Base-by-base conservation (phyloP, 2,329 filamentous ascomycete species). In the Spiromastix sp. region DNA sequence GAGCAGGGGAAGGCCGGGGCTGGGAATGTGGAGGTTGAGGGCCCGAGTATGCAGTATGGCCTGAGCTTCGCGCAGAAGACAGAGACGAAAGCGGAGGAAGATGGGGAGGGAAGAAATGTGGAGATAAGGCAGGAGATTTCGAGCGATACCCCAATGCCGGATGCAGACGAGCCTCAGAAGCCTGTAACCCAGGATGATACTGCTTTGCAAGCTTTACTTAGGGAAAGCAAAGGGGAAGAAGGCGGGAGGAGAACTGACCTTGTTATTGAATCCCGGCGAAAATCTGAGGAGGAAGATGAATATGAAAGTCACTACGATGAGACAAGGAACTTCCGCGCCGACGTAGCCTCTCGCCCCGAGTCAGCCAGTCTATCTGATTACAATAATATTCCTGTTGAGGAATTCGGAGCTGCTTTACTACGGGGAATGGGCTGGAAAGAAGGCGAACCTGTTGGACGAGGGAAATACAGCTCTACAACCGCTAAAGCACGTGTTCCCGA, bases 371-470 rank as follows among this genome's bases (percentile, higher is more conserved):
- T 93, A 12, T 82, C 84, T 21, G 85, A 91, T 50, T 96, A 96
- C 61, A 80, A 82, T 39, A 78, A 81, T 9, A 81, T 94, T 42
- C 89, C 91, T 0, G 85, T 96, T 11, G 89, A 95, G 47, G 86
- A 95, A 48, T 98, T 96, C 46, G 91, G 91, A 5, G 82, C 86
- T 12, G 86, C 87, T 0, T 69, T 96, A 44, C 70, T 98, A 22
- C 77, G 87, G 20, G 86, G 87, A 7, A 95, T 96, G 83, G 91
- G 91, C 6, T 95, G 89, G 87, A 86, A 95, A 50, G 75, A 78
- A 43, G 76, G 70, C 12, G 68, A 75, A 42, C 61, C 65, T 25
- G 67, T 77, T 34, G 66, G 80, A 62, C 57, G 51, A 42, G 72
- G 77, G 36, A 65, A 70, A 16, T 64, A 71, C 36, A 59, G 59